Evolutionary conservation across 441 rosid species (phyloP).

Genomic region (Gossypium schwendimanii): DNA sequence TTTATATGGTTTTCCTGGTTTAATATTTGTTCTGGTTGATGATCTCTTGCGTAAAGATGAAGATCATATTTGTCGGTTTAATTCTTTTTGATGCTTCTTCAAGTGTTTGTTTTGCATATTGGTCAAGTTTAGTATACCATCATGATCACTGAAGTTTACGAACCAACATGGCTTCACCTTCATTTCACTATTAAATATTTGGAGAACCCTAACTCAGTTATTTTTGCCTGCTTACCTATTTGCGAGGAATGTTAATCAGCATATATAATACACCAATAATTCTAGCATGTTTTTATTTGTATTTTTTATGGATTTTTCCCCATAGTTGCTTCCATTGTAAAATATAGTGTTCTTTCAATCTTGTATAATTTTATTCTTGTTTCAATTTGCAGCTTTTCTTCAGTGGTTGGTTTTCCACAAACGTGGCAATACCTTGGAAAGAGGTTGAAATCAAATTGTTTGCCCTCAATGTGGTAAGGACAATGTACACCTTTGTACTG

Average conservation of each 20-base stretch:
- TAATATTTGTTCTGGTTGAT: not conserved
- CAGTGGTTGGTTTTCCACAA: conserved; percentile 56
- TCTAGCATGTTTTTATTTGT: not conserved
- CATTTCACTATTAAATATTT: not conserved
- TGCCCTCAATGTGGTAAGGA: conserved; percentile 73
- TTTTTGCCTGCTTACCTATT: not conserved
- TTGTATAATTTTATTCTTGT: conserved; percentile 11
- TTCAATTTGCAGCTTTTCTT: conserved; percentile 51
- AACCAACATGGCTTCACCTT: not conserved
- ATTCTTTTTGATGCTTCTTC: conserved; percentile 3
- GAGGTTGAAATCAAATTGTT: conserved; percentile 83
- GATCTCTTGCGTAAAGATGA: conserved; percentile 6
- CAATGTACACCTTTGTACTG: not conserved
- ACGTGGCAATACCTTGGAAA: conserved; percentile 59
- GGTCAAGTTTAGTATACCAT: not conserved
- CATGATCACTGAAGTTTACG: not conserved
- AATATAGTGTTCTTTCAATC: conserved; percentile 7
- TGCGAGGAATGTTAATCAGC: not conserved
- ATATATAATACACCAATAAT: not conserved
- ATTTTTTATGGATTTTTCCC: not conserved
- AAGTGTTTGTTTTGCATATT: not conserved
- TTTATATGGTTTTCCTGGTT: conserved; percentile 3
- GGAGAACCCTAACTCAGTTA: not conserved
- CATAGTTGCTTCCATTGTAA: not conserved
- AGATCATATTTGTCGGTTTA: conserved; percentile 2